Percentiles rank a stretch among this genome's conserved stretches.
These are phyloP conservation scores for Dioscorea alata DNA, from an alignment of 106 monocot genomes.

Conservation along the genomic window DNA sequence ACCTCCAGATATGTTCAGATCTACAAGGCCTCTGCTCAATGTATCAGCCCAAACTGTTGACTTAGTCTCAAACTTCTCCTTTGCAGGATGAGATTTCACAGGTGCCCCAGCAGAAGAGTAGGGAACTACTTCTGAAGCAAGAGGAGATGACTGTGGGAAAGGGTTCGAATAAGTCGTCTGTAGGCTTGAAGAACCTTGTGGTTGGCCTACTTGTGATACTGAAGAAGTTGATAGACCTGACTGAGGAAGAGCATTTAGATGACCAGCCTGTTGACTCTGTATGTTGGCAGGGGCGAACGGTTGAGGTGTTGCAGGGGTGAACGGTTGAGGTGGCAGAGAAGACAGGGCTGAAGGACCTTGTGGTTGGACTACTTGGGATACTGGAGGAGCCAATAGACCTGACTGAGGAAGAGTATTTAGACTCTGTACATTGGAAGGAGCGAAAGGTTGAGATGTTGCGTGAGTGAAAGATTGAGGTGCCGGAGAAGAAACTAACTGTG, in stretches of 20 bases:
- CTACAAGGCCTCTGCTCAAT: conserved; percentile 80
- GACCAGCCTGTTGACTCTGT: background rate
- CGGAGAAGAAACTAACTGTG: conserved; percentile 15
- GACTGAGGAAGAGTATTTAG: conserved; percentile 22
- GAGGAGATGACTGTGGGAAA: background rate
- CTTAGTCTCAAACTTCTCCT: conserved; percentile 87
- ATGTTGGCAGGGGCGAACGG: too few species aligned
- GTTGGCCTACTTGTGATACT: conserved; percentile 17
- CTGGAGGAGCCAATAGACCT: conserved; percentile 8
- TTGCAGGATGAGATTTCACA: conserved; percentile 30
- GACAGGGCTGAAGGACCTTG: background rate
- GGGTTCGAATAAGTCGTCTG: background rate
- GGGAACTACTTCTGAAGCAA: conserved; percentile 10
- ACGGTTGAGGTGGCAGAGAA: too few species aligned
- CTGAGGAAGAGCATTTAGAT: conserved; percentile 19
- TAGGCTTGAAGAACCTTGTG: background rate
- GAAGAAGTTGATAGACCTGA: conserved; percentile 15
- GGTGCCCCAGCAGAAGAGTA: conserved; percentile 8
- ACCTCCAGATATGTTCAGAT: conserved; percentile 98
- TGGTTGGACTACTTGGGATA: conserved; percentile 18
- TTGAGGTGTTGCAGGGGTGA: too few species aligned
- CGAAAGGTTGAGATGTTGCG: background rate
- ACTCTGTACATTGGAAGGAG: background rate
- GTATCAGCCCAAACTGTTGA: conserved; percentile 97
- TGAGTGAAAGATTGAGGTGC: conserved; percentile 12